Evolutionary conservation across 345 rosid genomes (phyloP), one percentile per base, ranked within the genome.

Genomic region (Linum usitatissimum): DNA sequence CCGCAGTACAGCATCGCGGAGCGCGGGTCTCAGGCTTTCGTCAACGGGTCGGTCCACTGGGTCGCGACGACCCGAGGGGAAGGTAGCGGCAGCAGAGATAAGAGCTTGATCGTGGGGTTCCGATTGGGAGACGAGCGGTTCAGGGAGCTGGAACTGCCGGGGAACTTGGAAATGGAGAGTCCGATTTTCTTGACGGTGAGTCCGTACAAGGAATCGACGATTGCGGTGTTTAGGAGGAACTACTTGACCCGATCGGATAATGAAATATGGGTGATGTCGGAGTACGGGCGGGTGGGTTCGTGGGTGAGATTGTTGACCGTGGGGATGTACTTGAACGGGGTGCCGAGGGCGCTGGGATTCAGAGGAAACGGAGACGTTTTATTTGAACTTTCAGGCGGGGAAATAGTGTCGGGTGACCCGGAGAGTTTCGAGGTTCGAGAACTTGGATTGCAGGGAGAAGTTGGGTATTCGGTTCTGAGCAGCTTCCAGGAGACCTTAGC

Each of bases 41-140:
- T 63, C 34, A 63, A 63, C 53, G 66, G 66, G 31, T 30, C 53
- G 17, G 39, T 63, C 6, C 66, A 63, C 53, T 53, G 59, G 59
- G 30, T 63, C 38, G 31, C 53, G 18, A 38, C 57, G 18, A 38
- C 57, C 15, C 31, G 18, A 30, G 5, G 23, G 19, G 18, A 6
- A 0, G 13, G 18, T 28, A 9, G 31, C 10, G 19, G 28, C 17
- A 38, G 57, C 18, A 10, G 56, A 8, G 31, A 8, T 30, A 28
- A n/a, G 18, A 51, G 8, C 10, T 31, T 31, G 58, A 38, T 63
- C 6, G 9, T 63, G 40, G 57, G 28, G 13, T 31, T 63, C 53
- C 19, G 49, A 13, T 3, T 49, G 13, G 36, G 40, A 3, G 9
- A 28, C 1, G 66, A 63, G 21, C 56, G 17, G 5, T 63, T 49